Percentiles rank a stretch among this genome's conserved stretches.
Evolutionary conservation across 148 eudicot species (phyloP).

Genomic region (Euryodendron excelsum): DNA sequence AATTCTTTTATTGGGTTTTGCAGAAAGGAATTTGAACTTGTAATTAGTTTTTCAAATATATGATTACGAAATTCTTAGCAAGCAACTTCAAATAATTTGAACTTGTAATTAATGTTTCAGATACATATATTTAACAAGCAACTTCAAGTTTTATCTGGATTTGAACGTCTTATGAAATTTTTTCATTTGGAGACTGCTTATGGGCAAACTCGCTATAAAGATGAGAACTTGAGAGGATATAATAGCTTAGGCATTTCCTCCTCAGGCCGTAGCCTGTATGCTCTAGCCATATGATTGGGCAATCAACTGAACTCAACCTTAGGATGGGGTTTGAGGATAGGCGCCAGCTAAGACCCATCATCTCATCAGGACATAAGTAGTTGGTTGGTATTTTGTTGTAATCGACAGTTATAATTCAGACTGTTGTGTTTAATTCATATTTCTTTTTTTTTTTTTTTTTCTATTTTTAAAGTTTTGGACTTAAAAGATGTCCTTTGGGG

Average conservation of each 20-base stretch:
- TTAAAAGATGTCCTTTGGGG: too few species aligned
- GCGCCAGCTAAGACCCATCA: background rate
- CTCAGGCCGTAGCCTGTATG: background rate
- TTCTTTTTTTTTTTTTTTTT: too few species aligned
- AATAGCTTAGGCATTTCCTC: background rate
- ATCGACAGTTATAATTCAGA: background rate
- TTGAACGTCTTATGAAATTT: background rate
- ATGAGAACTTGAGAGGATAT: background rate
- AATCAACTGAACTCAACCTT: background rate
- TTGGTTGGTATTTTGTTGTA: background rate
- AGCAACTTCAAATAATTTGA: background rate
- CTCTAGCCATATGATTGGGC: background rate
- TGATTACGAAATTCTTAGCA: background rate
- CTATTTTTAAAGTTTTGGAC: background rate
- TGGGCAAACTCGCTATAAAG: background rate
- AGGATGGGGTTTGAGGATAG: background rate
- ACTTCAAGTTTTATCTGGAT: background rate
- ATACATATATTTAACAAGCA: background rate
- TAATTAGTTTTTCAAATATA: background rate
- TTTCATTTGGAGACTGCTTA: background rate
- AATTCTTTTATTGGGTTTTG: background rate
- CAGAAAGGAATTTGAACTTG: background rate
- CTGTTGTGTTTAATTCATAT: background rate
- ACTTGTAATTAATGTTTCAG: background rate
- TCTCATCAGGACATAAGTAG: background rate